phyloP scores from a whole-genome alignment of 768 basidiomycete species.

The Hygrophoropsis aurantiaca region DNA sequence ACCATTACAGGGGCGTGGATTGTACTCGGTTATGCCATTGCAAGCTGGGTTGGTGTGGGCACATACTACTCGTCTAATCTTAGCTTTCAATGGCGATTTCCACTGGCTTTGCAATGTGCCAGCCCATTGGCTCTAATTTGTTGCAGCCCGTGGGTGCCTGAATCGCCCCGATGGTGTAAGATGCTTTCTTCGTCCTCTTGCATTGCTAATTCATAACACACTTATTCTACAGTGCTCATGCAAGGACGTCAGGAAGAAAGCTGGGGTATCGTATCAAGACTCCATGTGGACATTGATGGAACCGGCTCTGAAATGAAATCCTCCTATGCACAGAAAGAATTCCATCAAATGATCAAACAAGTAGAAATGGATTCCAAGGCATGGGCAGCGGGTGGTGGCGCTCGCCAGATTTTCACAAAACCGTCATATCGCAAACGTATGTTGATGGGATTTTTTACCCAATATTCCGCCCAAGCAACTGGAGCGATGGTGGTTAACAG shows the following conservation, averaged over 20 bases:
- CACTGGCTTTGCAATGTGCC: too few species aligned
- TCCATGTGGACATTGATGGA: background rate
- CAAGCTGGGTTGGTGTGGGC: constrained; percentile 1
- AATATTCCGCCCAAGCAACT: background rate
- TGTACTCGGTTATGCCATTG: background rate
- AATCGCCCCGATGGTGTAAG: too few species aligned
- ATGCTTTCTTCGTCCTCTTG: too few species aligned
- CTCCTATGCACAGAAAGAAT: constrained; percentile 1
- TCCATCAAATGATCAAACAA: constrained; percentile 7
- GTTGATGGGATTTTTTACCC: constrained; percentile 3
- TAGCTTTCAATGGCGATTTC: too few species aligned
- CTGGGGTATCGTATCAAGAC: background rate
- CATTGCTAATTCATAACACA: too few species aligned
- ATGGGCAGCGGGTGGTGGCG: constrained; percentile 3
- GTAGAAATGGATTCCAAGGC: constrained; percentile 5
- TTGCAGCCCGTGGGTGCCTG: too few species aligned
- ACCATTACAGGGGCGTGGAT: background rate
- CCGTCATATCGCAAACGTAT: constrained; percentile 8
- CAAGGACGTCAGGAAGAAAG: background rate
- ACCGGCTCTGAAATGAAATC: background rate
- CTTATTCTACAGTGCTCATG: too few species aligned
- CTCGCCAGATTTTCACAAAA: constrained; percentile 4
- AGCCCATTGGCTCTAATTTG: too few species aligned
- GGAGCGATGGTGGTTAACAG: background rate
- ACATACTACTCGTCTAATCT: too few species aligned